Base-by-base conservation (phyloP, 306 rosid genomes). In the Fragaria nilgerrensis region DNA sequence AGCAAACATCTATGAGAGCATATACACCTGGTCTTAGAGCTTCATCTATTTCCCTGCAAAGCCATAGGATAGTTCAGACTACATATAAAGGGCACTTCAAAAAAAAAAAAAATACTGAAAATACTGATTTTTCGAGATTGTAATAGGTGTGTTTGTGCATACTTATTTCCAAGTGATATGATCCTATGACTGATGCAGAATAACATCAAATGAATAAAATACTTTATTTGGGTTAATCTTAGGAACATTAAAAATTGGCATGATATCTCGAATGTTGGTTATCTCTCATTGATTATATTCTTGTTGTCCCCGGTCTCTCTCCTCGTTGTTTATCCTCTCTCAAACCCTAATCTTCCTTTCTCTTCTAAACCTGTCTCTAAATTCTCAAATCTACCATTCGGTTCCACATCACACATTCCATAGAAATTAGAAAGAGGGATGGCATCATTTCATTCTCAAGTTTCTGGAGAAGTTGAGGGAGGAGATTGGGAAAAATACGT, bases 1-100 rank as follows among this genome's bases (percentile, higher is more conserved):
- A 84, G 86, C 97, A 89, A 74, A 85, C 85, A 75, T 92, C 93
- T 56, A 92, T 81, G 55, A 92, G 85, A 78, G 98, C 96, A 70
- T 89, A 88, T 59, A 92, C 81, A 63, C 98, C 97, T 0, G 98
- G 97, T 73, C 93, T 87, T 70, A 95, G 84, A 77, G 96, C 93
- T 85, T 89, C 96, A 62, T 95, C 89, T 63, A 95, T 85, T 88
- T 92, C 97, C 82, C 98, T 95, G 91, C 81, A 88, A 77, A 81
- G 61, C 62, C 25, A 77, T 45, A 68, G 72, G 61, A 78, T 52
- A 49, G 23, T 76, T 70, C 75, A 81, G 85, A 47, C 52, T 64
- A 47, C 25, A 39, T 27, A 61, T 0, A 12, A 27, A 2, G 74
- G 64, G 68, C 66, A 74, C 70, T 61, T 3, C 66, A 25, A 27